Evolutionary conservation across 306 rosid genomes (phyloP).

Genomic region (Styphnolobium japonicum): DNA sequence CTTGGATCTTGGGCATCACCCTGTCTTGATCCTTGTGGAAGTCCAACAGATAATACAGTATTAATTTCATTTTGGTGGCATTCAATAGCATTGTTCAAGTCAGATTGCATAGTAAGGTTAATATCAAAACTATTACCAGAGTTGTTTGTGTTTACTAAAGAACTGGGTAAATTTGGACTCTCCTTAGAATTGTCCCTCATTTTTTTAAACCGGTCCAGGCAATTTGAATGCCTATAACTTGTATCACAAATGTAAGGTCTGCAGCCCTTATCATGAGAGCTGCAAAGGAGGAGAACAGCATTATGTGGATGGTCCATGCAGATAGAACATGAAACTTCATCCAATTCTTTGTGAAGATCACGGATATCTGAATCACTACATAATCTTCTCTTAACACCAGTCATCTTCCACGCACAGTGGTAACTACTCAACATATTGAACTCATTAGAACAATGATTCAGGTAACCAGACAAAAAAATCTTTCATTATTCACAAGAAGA

Average conservation of each 20-base stretch:
- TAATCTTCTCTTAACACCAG: constrained; percentile 96
- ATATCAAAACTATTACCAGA: constrained; percentile 63
- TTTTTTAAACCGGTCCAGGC: constrained; percentile 94
- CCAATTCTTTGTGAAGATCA: constrained; percentile 98
- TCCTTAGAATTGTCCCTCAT: constrained; percentile 56
- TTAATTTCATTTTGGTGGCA: constrained; percentile 65
- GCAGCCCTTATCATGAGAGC: constrained; percentile 98
- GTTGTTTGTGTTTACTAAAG: constrained; percentile 60
- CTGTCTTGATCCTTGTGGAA: constrained; percentile 59
- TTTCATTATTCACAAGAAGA: constrained; percentile 23
- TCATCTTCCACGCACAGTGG: constrained; percentile 89
- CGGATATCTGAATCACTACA: constrained; percentile 83
- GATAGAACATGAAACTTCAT: constrained; percentile 94
- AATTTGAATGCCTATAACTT: constrained; percentile 97
- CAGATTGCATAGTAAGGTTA: constrained; percentile 50
- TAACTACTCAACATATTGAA: constrained; percentile 83
- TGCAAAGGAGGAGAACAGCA: constrained; percentile 96
- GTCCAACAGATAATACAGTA: constrained; percentile 59
- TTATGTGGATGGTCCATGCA: constrained; percentile 99
- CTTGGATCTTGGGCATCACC: constrained; percentile 62
- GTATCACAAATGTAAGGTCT: constrained; percentile 93
- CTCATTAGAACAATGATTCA: constrained; percentile 52
- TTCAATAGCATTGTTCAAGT: constrained; percentile 64
- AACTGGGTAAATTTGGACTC: constrained; percentile 62
- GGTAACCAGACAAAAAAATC: constrained; percentile 13